A percentile compares a stretch with the other conserved stretches of the same genome.
Conservation (phyloP, 1,284 basidiomycete species). For the Wolfiporia cocos region DNA sequence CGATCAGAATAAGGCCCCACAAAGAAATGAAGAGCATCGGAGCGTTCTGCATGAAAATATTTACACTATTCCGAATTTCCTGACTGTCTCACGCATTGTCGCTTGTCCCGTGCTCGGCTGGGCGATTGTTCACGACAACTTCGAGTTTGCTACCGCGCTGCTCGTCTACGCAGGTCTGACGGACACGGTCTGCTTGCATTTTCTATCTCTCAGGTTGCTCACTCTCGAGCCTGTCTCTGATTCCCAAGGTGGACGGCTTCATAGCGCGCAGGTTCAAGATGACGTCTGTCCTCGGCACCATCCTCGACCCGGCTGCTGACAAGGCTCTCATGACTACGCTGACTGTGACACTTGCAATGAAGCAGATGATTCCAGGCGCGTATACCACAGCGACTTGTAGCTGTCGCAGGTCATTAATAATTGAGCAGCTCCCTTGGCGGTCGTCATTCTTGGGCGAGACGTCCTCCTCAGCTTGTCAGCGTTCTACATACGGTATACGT, state of each 20-base stretch:
- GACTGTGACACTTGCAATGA: conserved; percentile 81
- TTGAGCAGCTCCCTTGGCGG: conserved; percentile 78
- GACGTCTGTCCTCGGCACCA: conserved; percentile 87
- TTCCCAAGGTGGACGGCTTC: conserved; percentile 78
- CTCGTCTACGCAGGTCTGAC: conserved; percentile 88
- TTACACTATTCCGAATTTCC: conserved; percentile 89
- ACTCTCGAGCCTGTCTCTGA: conserved; percentile 10
- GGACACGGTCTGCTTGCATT: conserved; percentile 65
- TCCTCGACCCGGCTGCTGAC: conserved; percentile 96
- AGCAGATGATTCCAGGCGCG: conserved; percentile 81
- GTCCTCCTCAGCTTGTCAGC: conserved; percentile 84
- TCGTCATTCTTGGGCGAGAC: conserved; percentile 88
- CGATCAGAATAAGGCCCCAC: too few relatives aligned
- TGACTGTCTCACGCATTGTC: conserved; percentile 83
- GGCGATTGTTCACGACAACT: conserved; percentile 85
- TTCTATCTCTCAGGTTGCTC: conserved; percentile 3
- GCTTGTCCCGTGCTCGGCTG: conserved; percentile 90
- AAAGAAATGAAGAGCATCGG: too few relatives aligned
- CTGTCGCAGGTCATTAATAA: too few relatives aligned
- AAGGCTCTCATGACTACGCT: conserved; percentile 95
- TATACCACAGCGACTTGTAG: too few relatives aligned
- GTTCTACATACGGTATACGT: conserved; percentile 91
- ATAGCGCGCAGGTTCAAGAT: conserved; percentile 84
- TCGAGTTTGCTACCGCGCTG: conserved; percentile 72
- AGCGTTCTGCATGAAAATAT: conserved; percentile 72